These are phyloP conservation scores for Dryas integrifolia DNA, from an alignment of 331 rosid genomes.

Conservation along the genomic window DNA sequence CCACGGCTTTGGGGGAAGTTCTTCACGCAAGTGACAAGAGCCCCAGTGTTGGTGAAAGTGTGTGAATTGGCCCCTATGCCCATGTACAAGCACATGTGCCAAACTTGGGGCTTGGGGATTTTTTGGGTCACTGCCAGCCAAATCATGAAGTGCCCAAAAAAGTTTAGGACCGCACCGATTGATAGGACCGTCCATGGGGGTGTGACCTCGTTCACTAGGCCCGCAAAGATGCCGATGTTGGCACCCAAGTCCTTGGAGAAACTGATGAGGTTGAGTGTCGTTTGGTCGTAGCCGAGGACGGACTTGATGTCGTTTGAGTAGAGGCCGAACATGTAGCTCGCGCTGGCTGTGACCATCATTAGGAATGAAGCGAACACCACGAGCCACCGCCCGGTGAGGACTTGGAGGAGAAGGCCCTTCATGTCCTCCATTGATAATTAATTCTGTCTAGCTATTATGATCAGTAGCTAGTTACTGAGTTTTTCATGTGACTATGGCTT, in stretches of 20 bases:
- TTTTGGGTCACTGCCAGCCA: slow-evolving; percentile 33
- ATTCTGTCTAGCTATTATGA: no score
- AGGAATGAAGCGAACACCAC: slow-evolving; percentile 39
- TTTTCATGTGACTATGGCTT: no score
- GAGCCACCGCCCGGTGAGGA: slow-evolving; percentile 38
- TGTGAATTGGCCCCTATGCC: slow-evolving; percentile 35
- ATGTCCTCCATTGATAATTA: neutral
- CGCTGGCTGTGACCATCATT: slow-evolving; percentile 38
- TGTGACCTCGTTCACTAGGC: slow-evolving; percentile 33
- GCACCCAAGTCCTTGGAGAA: slow-evolving; percentile 40
- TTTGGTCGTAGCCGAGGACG: slow-evolving; percentile 39
- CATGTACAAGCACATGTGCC: slow-evolving; percentile 43
- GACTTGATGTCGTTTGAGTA: slow-evolving; percentile 36
- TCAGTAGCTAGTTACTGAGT: no score
- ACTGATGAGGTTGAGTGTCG: slow-evolving; percentile 38
- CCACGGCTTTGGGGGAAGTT: slow-evolving; percentile 44
- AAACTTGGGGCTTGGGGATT: slow-evolving; percentile 26
- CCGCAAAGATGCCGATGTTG: slow-evolving; percentile 33
- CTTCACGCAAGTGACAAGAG: slow-evolving; percentile 41
- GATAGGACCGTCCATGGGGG: slow-evolving; percentile 32
- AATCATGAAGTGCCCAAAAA: slow-evolving; percentile 39
- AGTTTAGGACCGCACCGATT: slow-evolving; percentile 31
- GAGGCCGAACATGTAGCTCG: slow-evolving; percentile 37
- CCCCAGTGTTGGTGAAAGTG: slow-evolving; percentile 39
- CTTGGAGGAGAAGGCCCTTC: slow-evolving; percentile 21